Base-by-base conservation (phyloP, 2,329 filamentous ascomycete genomes). In the Colletotrichum phormii region DNA sequence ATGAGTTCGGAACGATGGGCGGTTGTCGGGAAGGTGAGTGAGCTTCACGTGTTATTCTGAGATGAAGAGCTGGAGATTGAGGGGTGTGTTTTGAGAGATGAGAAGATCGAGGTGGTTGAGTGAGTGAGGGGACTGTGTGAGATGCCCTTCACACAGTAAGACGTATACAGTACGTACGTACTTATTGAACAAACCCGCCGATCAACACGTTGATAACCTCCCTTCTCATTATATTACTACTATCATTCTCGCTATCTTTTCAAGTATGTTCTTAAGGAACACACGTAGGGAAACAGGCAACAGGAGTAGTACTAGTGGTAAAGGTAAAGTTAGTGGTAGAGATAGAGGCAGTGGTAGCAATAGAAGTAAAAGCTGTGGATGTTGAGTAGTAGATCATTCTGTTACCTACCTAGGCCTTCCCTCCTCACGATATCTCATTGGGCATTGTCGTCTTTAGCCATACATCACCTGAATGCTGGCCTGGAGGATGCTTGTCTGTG, bases 11-110 rank as follows among this genome's bases (percentile, higher is more conserved):
- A n/a, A 49, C 18, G 18, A 49, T n/a, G 42, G 42, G 42, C 8
- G 42, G 8, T 9, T 11, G 54, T 13, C 42, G 65, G 53, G 31
- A 4, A 22, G 18, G 11, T 18, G 22, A 24, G 18, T 1, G 33
- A 11, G 46, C 5, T 15, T 65, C 71, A 72, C 31, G 60, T 58
- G 60, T 51, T 49, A 29, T 9, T 42, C 12, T 53, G 29, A 49
- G 54, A 8, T 8, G 62, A 35, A 12, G 42, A 49, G 18, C n/a
- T 18, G 18, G 1, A 49, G 18, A 3, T 49, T 3, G 18, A 49
- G 42, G 42, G 1, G 42, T n/a, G 8, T 29, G 3, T 4, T 22
- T 9, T 49, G 18, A 49, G 18, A 22, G 42, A 5, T n/a, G 4
- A 49, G 42, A 49, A 49, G 42, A n/a, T 11, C 18, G 4, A 22